These are phyloP conservation scores for Parafenestella ontariensis DNA, from an alignment of 2,329 filamentous ascomycete species.

Conservation along the genomic window DNA sequence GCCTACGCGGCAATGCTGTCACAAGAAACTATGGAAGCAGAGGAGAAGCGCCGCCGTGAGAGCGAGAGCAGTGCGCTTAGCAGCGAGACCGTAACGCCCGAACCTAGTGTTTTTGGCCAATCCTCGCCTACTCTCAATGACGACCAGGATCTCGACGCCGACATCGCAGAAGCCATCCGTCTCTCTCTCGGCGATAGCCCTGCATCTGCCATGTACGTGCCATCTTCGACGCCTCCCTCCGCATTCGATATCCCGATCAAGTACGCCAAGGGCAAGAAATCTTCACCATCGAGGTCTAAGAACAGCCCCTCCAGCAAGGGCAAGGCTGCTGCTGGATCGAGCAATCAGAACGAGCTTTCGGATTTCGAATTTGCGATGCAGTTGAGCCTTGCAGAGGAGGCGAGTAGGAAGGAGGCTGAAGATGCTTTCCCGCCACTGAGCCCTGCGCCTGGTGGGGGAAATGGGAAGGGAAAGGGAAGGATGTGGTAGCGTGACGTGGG, in stretches of 20 bases:
- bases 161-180: slow-evolving; percentile 69
- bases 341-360: slow-evolving; percentile 55
- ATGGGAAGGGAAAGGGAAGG: slow-evolving; percentile 44
- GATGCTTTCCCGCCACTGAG: slow-evolving; percentile 40
- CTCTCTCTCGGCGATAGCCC: slow-evolving; percentile 51
- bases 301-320: slow-evolving; percentile 36
- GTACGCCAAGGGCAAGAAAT: slow-evolving; percentile 50
- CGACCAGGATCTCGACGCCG: slow-evolving; percentile 61
- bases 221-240: slow-evolving; percentile 15
- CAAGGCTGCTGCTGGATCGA: slow-evolving; percentile 45
- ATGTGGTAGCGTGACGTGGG: slow-evolving; percentile 18
- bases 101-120: slow-evolving; percentile 36
- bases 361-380: slow-evolving; percentile 69
- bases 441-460: slow-evolving; percentile 23
- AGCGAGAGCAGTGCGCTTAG: slow-evolving; percentile 50
- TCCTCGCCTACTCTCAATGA: slow-evolving; percentile 43
- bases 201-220: slow-evolving; percentile 15
- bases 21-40: slow-evolving; percentile 63
- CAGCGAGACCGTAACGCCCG: slow-evolving; percentile 49
- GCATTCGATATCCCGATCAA: slow-evolving; percentile 56
- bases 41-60: slow-evolving; percentile 54
- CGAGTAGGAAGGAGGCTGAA: slow-evolving; percentile 52
- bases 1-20: slow-evolving; percentile 69
- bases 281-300: slow-evolving; percentile 26
- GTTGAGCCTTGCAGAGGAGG: slow-evolving; percentile 66